Percentiles rank a stretch among this genome's conserved stretches.
Conservation (phyloP, 768 basidiomycete species). For the Psilocybe cyanescens region DNA sequence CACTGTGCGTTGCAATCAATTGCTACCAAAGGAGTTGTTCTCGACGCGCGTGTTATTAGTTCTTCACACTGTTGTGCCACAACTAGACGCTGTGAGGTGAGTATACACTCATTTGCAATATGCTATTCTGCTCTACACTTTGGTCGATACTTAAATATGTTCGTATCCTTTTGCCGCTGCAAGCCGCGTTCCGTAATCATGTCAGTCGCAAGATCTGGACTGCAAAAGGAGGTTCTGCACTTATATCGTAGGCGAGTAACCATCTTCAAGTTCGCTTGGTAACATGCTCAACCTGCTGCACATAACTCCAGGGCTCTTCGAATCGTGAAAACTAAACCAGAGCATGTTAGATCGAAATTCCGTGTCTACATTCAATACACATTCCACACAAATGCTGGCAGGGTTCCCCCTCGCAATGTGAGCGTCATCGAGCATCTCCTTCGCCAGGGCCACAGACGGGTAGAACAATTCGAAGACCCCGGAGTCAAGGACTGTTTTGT, state of each 20-base stretch:
- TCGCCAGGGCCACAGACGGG: conserved; percentile 66
- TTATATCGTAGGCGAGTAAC: conserved; percentile 45
- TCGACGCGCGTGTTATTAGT: no score
- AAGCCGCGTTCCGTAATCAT: conserved; percentile 3
- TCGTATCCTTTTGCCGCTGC: neutral
- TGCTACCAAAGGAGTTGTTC: no score
- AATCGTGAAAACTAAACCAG: conserved; percentile 72
- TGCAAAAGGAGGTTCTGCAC: conserved; percentile 56
- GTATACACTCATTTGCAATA: no score
- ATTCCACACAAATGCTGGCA: conserved; percentile 66
- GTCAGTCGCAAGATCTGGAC: conserved; percentile 37
- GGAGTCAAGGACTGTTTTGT: conserved; percentile 78
- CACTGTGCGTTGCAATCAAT: no score
- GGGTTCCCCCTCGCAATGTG: conserved; percentile 67
- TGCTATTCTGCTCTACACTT: no score
- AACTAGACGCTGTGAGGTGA: no score
- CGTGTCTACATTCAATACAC: conserved; percentile 67
- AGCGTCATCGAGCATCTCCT: conserved; percentile 76
- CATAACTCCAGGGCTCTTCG: conserved; percentile 63
- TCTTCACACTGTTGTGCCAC: no score
- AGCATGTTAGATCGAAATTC: conserved; percentile 63
- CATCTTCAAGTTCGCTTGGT: neutral
- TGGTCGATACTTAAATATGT: no score
- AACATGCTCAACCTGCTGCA: neutral
- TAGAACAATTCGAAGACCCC: conserved; percentile 70